Conservation (phyloP, 2,329 filamentous ascomycete species). For the Didymella segeticola region DNA sequence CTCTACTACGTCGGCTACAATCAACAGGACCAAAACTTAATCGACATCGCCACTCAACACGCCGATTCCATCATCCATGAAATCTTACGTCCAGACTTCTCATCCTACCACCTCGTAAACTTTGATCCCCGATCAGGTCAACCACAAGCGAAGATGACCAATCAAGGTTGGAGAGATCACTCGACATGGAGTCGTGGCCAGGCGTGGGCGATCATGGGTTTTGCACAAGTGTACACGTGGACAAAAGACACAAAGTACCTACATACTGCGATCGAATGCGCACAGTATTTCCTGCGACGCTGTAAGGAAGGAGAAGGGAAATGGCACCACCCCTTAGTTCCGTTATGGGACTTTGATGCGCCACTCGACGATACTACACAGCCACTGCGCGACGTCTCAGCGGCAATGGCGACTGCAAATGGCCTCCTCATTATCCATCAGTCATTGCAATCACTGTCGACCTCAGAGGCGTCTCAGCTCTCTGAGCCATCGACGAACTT, state of each 20-base stretch:
- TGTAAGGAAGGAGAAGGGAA: conserved; percentile 46
- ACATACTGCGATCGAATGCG: conserved; percentile 53
- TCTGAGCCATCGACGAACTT: conserved; percentile 14
- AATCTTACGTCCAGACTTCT: conserved; percentile 46
- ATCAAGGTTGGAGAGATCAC: conserved; percentile 55
- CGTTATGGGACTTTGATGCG: conserved; percentile 61
- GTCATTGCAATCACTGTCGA: conserved; percentile 32
- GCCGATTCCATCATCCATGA: conserved; percentile 47
- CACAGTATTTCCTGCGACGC: conserved; percentile 55
- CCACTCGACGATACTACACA: conserved; percentile 47
- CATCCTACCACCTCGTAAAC: conserved; percentile 54
- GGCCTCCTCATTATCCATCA: conserved; percentile 51
- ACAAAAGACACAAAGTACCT: conserved; percentile 54
- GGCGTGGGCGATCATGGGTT: conserved; percentile 59
- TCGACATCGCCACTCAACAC: conserved; percentile 49
- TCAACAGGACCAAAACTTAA: conserved; percentile 36
- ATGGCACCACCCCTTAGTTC: conserved; percentile 45
- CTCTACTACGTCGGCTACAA: conserved; percentile 48
- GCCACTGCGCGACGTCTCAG: conserved; percentile 49
- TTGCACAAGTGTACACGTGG: conserved; percentile 57
- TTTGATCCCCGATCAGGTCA: conserved; percentile 54
- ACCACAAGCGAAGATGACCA: conserved; percentile 56
- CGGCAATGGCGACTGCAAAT: conserved; percentile 52
- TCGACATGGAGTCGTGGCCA: conserved; percentile 59
- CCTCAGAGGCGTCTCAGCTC: neutral